Percentiles rank a stretch among this genome's conserved stretches.
phyloP scores from a whole-genome alignment of 345 rosid genomes.

The Eucalyptus cloeziana region DNA sequence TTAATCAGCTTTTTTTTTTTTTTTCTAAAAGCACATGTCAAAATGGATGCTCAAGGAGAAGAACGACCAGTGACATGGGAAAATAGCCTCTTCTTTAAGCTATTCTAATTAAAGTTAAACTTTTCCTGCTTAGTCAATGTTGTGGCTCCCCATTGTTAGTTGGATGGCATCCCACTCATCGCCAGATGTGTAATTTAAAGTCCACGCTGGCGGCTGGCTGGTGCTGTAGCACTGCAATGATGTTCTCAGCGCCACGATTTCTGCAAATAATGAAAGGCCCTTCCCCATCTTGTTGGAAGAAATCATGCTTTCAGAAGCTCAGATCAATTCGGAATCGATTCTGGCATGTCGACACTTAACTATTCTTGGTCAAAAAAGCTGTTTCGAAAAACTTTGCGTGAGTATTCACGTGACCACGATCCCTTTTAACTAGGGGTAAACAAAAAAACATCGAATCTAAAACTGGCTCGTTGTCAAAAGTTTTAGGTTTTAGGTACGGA shows the following conservation, averaged over 20 bases:
- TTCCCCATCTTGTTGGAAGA: not conserved
- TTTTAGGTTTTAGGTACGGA: no score
- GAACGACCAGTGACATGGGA: not conserved
- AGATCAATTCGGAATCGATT: not conserved
- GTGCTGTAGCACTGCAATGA: not conserved
- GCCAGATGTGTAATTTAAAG: not conserved
- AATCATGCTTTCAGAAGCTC: not conserved
- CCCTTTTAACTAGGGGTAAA: no score
- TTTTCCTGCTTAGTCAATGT: not conserved
- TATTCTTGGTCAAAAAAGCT: not conserved
- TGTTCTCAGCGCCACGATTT: no score
- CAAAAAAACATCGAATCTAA: no score
- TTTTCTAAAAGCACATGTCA: not conserved
- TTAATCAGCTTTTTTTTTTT: not conserved
- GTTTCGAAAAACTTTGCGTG: not conserved
- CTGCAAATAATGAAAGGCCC: not conserved
- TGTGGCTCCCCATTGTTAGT: not conserved
- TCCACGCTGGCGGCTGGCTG: not conserved
- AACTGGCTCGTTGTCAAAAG: rapidly evolving
- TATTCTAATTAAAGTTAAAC: not conserved
- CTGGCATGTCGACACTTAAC: not conserved
- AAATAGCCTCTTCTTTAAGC: not conserved
- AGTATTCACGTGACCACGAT: no score
- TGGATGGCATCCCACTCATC: not conserved
- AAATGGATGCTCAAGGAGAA: not conserved